These are phyloP conservation scores for Penicillium egyptiacum DNA, from an alignment of 495 filamentous ascomycete genomes.

Conservation along the genomic window DNA sequence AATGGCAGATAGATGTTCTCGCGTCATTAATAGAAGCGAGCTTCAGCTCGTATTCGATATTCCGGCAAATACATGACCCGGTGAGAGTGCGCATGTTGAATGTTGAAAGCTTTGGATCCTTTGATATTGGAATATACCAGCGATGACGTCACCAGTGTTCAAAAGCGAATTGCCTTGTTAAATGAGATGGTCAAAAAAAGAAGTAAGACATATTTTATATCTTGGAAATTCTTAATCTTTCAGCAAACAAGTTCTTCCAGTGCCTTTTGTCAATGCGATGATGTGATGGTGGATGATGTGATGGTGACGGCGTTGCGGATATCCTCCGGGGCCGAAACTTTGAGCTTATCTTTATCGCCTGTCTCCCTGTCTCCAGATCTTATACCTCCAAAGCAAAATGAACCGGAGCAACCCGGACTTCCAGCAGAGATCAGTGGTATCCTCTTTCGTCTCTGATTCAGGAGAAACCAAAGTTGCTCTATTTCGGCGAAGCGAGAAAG, in stretches of 20 bases:
- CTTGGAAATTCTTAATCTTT: background rate
- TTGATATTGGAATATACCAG: background rate
- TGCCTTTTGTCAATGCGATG: background rate
- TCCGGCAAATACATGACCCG: constrained; percentile 52
- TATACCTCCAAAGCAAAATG: background rate
- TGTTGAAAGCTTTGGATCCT: background rate
- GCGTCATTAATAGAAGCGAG: constrained; percentile 54
- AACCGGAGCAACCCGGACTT: background rate
- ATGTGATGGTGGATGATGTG: constrained; percentile 3
- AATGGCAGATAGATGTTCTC: constrained; percentile 65
- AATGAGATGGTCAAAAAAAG: background rate
- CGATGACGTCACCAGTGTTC: background rate
- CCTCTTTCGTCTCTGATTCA: constrained; percentile 51
- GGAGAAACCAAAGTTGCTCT: constrained; percentile 50
- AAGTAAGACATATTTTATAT: background rate
- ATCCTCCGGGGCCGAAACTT: background rate
- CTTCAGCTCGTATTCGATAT: constrained; percentile 47
- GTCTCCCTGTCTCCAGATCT: background rate
- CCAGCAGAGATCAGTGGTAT: constrained; percentile 51
- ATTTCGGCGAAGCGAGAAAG: constrained; percentile 57
- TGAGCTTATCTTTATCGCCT: background rate
- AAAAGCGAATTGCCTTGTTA: background rate
- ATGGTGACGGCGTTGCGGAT: background rate
- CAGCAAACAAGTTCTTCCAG: background rate
- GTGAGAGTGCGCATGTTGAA: constrained; percentile 34